phyloP scores from a whole-genome alignment of 192 early-diverging fungal genomes.

The Entophlyctis helioformis region DNA sequence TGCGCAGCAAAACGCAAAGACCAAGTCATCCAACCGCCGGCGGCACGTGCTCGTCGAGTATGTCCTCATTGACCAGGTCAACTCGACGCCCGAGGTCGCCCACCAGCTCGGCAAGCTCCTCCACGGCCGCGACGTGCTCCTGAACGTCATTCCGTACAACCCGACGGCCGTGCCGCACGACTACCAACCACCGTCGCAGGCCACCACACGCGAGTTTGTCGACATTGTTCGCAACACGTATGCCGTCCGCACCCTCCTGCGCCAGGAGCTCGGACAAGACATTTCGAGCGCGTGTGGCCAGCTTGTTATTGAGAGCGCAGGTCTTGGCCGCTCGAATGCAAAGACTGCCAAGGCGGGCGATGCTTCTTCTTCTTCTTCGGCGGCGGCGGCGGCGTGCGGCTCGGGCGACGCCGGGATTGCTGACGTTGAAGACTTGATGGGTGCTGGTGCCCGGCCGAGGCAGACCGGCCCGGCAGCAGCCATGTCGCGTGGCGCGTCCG shows the following conservation, averaged over 20 bases:
- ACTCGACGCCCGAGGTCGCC: slow-evolving; percentile 27
- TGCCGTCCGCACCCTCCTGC: slow-evolving; percentile 25
- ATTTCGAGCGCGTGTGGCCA: slow-evolving; percentile 41
- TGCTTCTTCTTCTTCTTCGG: too few relatives aligned
- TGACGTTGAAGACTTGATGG: slow-evolving; percentile 43
- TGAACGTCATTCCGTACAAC: slow-evolving; percentile 50
- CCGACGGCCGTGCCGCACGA: slow-evolving; percentile 31
- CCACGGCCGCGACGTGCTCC: slow-evolving; percentile 20
- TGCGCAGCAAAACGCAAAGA: slow-evolving; percentile 25
- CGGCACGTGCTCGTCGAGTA: slow-evolving; percentile 41
- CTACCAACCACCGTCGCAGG: slow-evolving; percentile 28
- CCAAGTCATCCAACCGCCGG: slow-evolving; percentile 6
- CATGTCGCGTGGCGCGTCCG: too few relatives aligned
- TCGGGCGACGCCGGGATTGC: slow-evolving; percentile 35
- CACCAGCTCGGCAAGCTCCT: slow-evolving; percentile 34
- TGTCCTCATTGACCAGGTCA: slow-evolving; percentile 36
- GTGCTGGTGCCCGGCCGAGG: slow-evolving; percentile 46
- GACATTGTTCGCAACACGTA: slow-evolving; percentile 22
- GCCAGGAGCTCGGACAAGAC: slow-evolving; percentile 42
- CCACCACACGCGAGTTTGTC: slow-evolving; percentile 12
- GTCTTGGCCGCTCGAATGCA: too few relatives aligned
- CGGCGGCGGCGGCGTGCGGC: too few relatives aligned
- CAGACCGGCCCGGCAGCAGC: slow-evolving; percentile 31
- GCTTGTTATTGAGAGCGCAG: slow-evolving; percentile 29
- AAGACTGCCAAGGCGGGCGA: too few relatives aligned